Conservation (phyloP, 73 alveolate species). For the Paramecium sonneborni region DNA sequence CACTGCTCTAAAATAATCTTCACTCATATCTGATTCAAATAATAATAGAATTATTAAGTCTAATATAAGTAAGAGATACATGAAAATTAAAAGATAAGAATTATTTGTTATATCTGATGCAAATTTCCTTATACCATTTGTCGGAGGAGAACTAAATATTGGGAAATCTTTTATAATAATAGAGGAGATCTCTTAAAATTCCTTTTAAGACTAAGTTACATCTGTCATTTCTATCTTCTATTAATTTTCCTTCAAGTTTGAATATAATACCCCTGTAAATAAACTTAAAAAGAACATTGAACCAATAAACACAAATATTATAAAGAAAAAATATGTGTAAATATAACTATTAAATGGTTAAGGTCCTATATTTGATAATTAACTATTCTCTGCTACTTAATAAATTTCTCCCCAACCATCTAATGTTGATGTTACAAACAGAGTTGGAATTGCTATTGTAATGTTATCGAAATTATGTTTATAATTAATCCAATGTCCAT, state of each 20-base stretch:
- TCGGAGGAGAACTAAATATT: slow-evolving; percentile 30
- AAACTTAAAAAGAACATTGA: slow-evolving; percentile 49
- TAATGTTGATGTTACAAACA: slow-evolving; percentile 2
- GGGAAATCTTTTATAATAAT: slow-evolving; percentile 1
- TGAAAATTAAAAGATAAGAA: neutral
- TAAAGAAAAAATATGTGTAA: neutral
- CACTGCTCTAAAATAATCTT: neutral
- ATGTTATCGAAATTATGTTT: slow-evolving; percentile 35
- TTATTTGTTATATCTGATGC: neutral
- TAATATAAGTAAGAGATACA: neutral
- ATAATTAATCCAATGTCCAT: slow-evolving; percentile 8
- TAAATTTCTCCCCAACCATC: slow-evolving; percentile 48
- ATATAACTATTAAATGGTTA: neutral
- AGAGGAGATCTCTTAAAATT: neutral
- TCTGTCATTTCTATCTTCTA: neutral
- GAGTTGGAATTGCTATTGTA: slow-evolving; percentile 20
- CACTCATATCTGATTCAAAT: neutral
- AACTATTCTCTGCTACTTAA: slow-evolving; percentile 19
- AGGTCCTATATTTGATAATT: neutral
- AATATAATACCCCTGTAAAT: slow-evolving; percentile 14
- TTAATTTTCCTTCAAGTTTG: neutral
- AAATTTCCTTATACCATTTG: neutral
- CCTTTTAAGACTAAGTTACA: neutral
- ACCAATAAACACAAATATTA: neutral
- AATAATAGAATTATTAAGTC: neutral